Evolutionary conservation across 2,329 filamentous ascomycete species (phyloP), one percentile per base, ranked within the genome.

Genomic region (Ophiostoma australiae): DNA sequence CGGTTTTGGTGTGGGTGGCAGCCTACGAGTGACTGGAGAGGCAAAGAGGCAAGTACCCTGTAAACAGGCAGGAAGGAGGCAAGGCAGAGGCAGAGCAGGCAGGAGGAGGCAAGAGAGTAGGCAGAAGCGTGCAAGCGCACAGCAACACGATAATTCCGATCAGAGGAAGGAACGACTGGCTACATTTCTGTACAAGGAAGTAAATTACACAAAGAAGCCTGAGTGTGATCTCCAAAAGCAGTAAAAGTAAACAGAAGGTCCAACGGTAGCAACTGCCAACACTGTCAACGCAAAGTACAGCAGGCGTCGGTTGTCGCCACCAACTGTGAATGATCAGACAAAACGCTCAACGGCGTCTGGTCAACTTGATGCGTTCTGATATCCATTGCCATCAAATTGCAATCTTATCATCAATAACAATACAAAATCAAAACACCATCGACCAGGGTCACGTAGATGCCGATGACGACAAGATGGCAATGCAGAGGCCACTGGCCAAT

Each of bases 21-120:
- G 77, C 77, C 78, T 79, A 71, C 74, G 72, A 75, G 76, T 77
- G 77, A 58, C 52, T 58, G 15, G 27, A 15, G 27, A 23, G 58
- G 75, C 77, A 73, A 77, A 70, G 74, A 71, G 6, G 37, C 33
- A 72, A 69, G 72, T 73, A 74, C 71, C 65, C 58, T 69, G 69
- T 71, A 73, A 73, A 73, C 71, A 72, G 67, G 33, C 65, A 68
- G 71, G 55, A 70, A 67, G 69, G 39, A 66, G 67, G 69, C 65
- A 68, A 71, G 67, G 70, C 70, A 71, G 67, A 69, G 65, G 67
- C 37, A 44, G 41, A 44, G 67, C 37, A 27, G 23, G 44, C n/a
- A 65, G 69, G 13, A 41, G 61, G 15, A 15, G 58, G 55, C 55
- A 61, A 15, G 8, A 58, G n/a, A 27, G 55, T 13, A 65, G 61